phyloP scores from a whole-genome alignment of 768 basidiomycete species.

The Boletus tylopilopsis region DNA sequence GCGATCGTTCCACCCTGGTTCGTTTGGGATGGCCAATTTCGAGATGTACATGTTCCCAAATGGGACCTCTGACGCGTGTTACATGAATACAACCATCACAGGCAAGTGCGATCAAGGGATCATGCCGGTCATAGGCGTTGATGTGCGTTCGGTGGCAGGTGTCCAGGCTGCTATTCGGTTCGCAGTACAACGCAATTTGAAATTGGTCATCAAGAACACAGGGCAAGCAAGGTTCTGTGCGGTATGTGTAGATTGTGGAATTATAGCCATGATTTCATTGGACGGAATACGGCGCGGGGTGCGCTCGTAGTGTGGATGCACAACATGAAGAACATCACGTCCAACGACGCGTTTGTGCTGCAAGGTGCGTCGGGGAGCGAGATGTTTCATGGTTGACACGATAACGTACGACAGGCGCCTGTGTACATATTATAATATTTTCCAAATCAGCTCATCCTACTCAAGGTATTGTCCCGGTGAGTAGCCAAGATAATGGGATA shows the following conservation, averaged over 20 bases:
- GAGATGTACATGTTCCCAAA: constrained; percentile 37
- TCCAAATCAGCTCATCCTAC: no score
- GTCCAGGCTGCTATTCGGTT: constrained; percentile 22
- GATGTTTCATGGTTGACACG: constrained; percentile 2
- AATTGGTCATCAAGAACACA: constrained; percentile 23
- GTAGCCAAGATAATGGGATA: no score
- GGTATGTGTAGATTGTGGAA: neutral
- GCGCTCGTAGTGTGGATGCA: constrained; percentile 42
- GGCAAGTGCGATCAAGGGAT: constrained; percentile 19
- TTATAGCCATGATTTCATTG: constrained; percentile 36
- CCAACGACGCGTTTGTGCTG: constrained; percentile 29
- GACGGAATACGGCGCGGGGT: constrained; percentile 37
- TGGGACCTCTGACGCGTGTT: constrained; percentile 41
- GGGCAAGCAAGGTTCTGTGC: constrained; percentile 8
- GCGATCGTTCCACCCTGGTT: constrained; percentile 40
- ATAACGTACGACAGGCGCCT: no score
- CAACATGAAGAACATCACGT: constrained; percentile 36
- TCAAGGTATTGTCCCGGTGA: no score
- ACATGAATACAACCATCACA: constrained; percentile 30
- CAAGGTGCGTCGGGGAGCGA: constrained; percentile 24
- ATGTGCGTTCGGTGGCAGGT: constrained; percentile 17
- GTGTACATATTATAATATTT: no score
- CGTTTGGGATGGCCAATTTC: constrained; percentile 34
- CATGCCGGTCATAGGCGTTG: constrained; percentile 21
- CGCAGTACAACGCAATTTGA: constrained; percentile 12